Base-by-base conservation (phyloP, 2,329 filamentous ascomycete genomes). In the Orbilia quercus region DNA sequence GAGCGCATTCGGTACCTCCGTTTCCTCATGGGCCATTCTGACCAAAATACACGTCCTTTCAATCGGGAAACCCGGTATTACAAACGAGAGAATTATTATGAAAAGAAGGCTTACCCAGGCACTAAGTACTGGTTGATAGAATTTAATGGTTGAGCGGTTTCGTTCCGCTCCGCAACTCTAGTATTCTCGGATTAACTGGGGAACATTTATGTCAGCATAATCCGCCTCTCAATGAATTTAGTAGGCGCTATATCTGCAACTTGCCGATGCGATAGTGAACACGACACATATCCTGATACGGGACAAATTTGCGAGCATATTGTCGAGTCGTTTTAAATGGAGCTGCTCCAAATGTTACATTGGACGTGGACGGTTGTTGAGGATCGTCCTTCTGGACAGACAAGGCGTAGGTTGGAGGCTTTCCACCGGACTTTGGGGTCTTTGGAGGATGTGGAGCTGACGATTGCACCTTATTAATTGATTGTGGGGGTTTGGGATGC, bases 201-300 rank as follows among this genome's bases (percentile, higher is more conserved):
- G 63, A n/a, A n/a, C n/a, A n/a, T 28, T 42, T 16, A 9, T 20
- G 16, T 28, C 18, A 18, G 7, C 42, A 14, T 7, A 12, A 16
- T 58, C 31, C 23, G 18, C 2, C 7, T 2, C 14, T 38, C 22
- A 23, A 12, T 12, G n/a, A n/a, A n/a, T n/a, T n/a, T 9, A 12
- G 16, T 28, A 28, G n/a, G n/a, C 23, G n/a, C n/a, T n/a, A 9
- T 38, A 50, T 11, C 4, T 31, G 9, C 28, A 31, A 60, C 67
- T 50, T 58, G 65, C 67, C 59, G 34, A 72, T 47, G 25, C 53
- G 67, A 51, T 72, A 72, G n/a, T 72, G 38, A 45, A 65, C 18
- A 14, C 59, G 67, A 38, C 67, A 72, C 28, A 72, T 25, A 50
- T 72, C 67, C n/a, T 53, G 31, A 25, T 65, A 72, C 5, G 67